Evolutionary conservation across 2,329 filamentous ascomycete genomes (phyloP), one percentile per base, ranked within the genome.

Genomic region (Clonostachys rosea): DNA sequence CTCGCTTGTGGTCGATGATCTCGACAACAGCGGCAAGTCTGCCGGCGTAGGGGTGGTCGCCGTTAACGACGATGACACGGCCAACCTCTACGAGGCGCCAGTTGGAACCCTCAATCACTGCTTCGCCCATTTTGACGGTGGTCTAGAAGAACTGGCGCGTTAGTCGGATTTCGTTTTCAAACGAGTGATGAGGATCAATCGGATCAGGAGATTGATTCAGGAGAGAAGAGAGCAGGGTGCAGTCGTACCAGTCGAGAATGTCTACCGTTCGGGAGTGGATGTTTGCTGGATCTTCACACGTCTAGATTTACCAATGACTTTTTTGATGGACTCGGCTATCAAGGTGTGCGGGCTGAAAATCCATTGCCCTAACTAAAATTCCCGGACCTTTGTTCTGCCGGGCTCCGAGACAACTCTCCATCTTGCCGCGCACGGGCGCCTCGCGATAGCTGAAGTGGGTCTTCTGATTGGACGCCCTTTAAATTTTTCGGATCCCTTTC

Each of bases 1-100:
- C 94, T 78, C 94, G 91, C 85, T 96, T 96, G 87, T 99, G 92
- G 79, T 99, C 94, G 79, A 99, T 94, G 76, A 99, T 97, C 86
- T 99, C 92, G 76, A 96, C 91, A 68, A 99, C 92, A 66, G 86
- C 79, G 66, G 91, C 95, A 65, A 97, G 84, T 72, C 89, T 89
- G 78, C 91, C 91, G 62, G 79, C 78, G 79, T 77, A 88, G 64
- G 86, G 84, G 68, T 91, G 87, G 69, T 81, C 77, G 66, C 73
- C 74, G 74, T 89, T 87, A 79, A 97, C 86, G 73, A 95, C 84
- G 72, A 96, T 87, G 69, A 99, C 85, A 72, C 94, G 91, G 85
- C 94, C 94, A 75, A 96, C 89, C 86, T 99, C 91, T 73, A 99
- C 91, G 76, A 91, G 83, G 81, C 91, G 91, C 91, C 91, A 95